A percentile compares a stretch with the other conserved stretches of the same genome.
These are phyloP conservation scores for Phanerochaete sordida DNA, from an alignment of 768 basidiomycete species.

Conservation along the genomic window DNA sequence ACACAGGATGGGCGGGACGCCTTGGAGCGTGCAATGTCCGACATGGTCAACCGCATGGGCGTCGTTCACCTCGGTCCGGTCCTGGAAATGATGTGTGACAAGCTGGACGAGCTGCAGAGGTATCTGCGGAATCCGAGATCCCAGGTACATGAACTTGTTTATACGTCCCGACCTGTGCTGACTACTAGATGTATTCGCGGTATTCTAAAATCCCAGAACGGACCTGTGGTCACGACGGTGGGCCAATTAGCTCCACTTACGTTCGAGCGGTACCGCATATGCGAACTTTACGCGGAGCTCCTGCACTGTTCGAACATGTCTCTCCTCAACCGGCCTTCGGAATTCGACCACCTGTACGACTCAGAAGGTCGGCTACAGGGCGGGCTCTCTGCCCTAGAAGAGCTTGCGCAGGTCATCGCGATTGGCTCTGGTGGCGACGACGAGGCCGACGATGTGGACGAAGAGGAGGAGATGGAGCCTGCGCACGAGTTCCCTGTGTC, in stretches of 20 bases:
- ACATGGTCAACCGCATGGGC: slow-evolving; percentile 81
- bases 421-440: slow-evolving; percentile 53
- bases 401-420: slow-evolving; percentile 80
- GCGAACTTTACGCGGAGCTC: slow-evolving; percentile 95
- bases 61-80: slow-evolving; percentile 89
- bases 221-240: slow-evolving; percentile 69
- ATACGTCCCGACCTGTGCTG: background rate
- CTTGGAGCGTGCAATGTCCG: slow-evolving; percentile 68
- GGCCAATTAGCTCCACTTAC: slow-evolving; percentile 78
- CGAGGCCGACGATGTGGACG: slow-evolving; percentile 54
- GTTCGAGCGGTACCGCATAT: slow-evolving; percentile 92
- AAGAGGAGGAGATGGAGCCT: slow-evolving; percentile 58
- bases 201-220: slow-evolving; percentile 41
- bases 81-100: slow-evolving; percentile 67
- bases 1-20: slow-evolving; percentile 59
- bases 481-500: slow-evolving; percentile 68
- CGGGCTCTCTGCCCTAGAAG: slow-evolving; percentile 82
- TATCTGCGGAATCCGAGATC: slow-evolving; percentile 74
- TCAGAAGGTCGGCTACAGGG: slow-evolving; percentile 80
- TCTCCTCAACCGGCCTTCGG: slow-evolving; percentile 77
- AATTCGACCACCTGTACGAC: slow-evolving; percentile 73
- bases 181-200: background rate
- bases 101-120: slow-evolving; percentile 64
- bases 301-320: slow-evolving; percentile 99
- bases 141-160: slow-evolving; percentile 46